Percentiles rank a stretch among this genome's conserved stretches.
Conservation (phyloP, 257 asterid species). For the Gentiana dahurica region DNA sequence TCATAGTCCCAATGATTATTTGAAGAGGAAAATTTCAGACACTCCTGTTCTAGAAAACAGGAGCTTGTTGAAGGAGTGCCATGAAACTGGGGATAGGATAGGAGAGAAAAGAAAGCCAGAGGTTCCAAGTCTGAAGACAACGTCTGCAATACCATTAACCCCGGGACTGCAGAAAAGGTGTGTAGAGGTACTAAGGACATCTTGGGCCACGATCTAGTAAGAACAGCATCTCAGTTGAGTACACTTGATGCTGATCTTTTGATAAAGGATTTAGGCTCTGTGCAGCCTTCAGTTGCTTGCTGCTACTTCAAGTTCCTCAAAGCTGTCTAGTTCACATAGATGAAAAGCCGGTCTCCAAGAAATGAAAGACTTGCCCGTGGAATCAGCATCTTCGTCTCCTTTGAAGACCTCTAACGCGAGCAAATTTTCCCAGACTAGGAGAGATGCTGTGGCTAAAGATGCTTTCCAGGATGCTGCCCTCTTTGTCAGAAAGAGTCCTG, state of each 20-base stretch:
- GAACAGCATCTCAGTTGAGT: no score
- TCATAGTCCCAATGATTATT: slow-evolving; percentile 33
- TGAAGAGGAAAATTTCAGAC: slow-evolving; percentile 52
- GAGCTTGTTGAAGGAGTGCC: slow-evolving; percentile 30
- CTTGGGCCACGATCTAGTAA: slow-evolving; percentile 14
- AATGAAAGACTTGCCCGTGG: slow-evolving; percentile 84
- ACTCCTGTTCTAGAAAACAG: slow-evolving; percentile 32
- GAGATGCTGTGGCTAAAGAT: slow-evolving; percentile 27
- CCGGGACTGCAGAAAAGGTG: slow-evolving; percentile 29
- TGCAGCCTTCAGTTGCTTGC: slow-evolving; percentile 45
- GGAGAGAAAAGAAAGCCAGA: slow-evolving; percentile 72
- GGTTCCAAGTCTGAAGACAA: slow-evolving; percentile 57
- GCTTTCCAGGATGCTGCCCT: slow-evolving; percentile 37
- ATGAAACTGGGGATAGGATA: slow-evolving; percentile 29
- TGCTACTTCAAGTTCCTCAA: slow-evolving; percentile 96
- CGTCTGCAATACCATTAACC: slow-evolving; percentile 31
- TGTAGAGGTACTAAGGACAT: slow-evolving; percentile 31
- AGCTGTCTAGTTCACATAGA: slow-evolving; percentile 80
- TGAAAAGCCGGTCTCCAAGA: slow-evolving; percentile 55
- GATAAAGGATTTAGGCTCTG: slow-evolving; percentile 49
- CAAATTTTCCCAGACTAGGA: slow-evolving; percentile 33
- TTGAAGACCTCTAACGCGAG: slow-evolving; percentile 35
- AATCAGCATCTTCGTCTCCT: slow-evolving; percentile 97
- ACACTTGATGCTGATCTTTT: slow-evolving; percentile 29
- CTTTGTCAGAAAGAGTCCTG: slow-evolving; percentile 21